A percentile compares a stretch with the other conserved stretches of the same genome.
Evolutionary conservation across 2,329 filamentous ascomycete genomes (phyloP).

Genomic region (Pyricularia grisea): DNA sequence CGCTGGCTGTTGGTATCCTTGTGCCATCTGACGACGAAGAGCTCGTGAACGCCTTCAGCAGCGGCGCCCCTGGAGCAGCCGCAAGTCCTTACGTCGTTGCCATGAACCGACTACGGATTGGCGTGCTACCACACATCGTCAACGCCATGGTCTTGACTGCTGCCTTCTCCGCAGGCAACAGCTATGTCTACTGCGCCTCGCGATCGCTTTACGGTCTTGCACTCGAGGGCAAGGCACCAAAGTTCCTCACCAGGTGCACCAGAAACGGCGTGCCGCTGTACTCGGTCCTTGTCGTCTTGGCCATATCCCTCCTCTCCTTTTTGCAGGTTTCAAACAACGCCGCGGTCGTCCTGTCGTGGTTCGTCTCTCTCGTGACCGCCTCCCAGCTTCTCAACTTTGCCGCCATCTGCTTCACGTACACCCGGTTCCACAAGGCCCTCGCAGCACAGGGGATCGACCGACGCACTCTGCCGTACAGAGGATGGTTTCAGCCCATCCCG

Average conservation of each 20-base stretch:
- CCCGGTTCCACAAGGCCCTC: conserved; percentile 41
- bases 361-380: conserved; percentile 25
- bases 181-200: conserved; percentile 41
- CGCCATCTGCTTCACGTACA: conserved; percentile 33
- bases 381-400: conserved; percentile 31
- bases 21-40: conserved; percentile 48
- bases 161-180: conserved; percentile 31
- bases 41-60: conserved; percentile 40
- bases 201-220: conserved; percentile 42
- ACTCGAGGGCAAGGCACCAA: conserved; percentile 35
- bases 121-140: conserved; percentile 48
- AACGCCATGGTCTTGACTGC: conserved; percentile 36
- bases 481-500: conserved; percentile 39
- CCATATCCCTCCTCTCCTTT: conserved; percentile 25
- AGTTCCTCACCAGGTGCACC: conserved; percentile 27
- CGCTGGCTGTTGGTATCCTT: conserved; percentile 49
- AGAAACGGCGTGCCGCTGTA: conserved; percentile 34
- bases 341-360: conserved; percentile 29
- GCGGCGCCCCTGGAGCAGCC: conserved; percentile 30
- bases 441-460: conserved; percentile 36
- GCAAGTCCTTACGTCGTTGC: conserved; percentile 36
- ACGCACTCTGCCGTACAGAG: conserved; percentile 35
- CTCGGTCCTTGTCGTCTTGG: conserved; percentile 21
- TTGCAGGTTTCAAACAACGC: conserved; percentile 26
- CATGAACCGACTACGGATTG: conserved; percentile 28